phyloP scores from a whole-genome alignment of 371 early-diverging fungal species.

The Funneliformis caledonium region DNA sequence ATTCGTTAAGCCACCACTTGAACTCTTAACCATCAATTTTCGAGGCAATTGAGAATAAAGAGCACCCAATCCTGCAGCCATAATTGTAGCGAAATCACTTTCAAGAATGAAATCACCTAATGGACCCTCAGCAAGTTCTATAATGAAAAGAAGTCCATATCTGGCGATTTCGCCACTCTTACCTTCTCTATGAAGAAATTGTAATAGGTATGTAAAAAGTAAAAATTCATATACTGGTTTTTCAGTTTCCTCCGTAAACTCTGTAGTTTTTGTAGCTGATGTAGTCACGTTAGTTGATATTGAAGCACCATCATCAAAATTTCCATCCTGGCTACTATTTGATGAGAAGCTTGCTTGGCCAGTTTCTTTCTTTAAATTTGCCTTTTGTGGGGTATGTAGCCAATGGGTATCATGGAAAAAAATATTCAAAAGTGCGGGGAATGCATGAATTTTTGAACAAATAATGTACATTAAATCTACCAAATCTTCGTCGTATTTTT shows the following conservation, averaged over 20 bases:
- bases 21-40: slow-evolving; percentile 63
- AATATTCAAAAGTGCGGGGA: slow-evolving; percentile 84
- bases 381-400: slow-evolving; percentile 69
- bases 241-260: slow-evolving; percentile 33
- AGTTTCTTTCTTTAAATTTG: slow-evolving; percentile 36
- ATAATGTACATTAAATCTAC: slow-evolving; percentile 89
- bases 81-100: slow-evolving; percentile 81
- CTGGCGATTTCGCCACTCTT: slow-evolving; percentile 88
- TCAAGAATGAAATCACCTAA: slow-evolving; percentile 80
- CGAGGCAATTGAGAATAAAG: slow-evolving; percentile 92
- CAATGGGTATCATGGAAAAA: slow-evolving; percentile 87
- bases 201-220: slow-evolving; percentile 83
- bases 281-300: slow-evolving; percentile 1
- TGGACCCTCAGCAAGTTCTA: slow-evolving; percentile 79
- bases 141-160: slow-evolving; percentile 84
- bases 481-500: slow-evolving; percentile 79
- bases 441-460: slow-evolving; percentile 89
- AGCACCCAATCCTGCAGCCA: slow-evolving; percentile 88
- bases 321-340: slow-evolving; percentile 41
- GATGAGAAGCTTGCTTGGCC: slow-evolving; percentile 28
- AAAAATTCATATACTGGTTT: slow-evolving; percentile 78
- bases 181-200: slow-evolving; percentile 88
- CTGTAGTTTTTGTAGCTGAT: slow-evolving; percentile 23
- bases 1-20: slow-evolving; percentile 48
- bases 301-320: slow-evolving; percentile 11